These are phyloP conservation scores for Penicillium sp. DNA, from an alignment of 2,329 filamentous ascomycete species.

Conservation along the genomic window DNA sequence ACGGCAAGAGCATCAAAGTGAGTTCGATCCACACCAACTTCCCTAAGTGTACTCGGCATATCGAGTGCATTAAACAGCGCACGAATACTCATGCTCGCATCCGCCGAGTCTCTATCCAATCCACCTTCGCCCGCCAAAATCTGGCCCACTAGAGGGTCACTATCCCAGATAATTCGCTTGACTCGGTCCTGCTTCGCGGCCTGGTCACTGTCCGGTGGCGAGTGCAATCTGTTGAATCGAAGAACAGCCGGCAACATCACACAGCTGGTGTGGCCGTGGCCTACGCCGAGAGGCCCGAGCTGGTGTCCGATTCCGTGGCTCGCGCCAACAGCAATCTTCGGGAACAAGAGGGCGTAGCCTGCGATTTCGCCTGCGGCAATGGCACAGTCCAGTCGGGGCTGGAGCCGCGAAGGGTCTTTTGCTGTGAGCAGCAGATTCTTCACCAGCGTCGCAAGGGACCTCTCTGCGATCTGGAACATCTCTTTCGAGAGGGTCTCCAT, in stretches of 20 bases:
- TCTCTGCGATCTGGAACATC: neutral
- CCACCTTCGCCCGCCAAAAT: neutral
- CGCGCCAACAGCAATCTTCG: neutral
- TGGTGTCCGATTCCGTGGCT: slow-evolving; percentile 3
- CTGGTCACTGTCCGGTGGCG: neutral
- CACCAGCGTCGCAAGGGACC: neutral
- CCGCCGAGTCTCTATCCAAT: neutral
- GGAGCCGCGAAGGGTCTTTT: neutral
- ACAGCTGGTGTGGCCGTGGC: slow-evolving; percentile 6
- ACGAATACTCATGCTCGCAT: neutral
- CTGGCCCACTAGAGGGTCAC: neutral
- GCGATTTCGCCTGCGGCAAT: slow-evolving; percentile 3
- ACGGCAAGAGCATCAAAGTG: slow-evolving; percentile 2
- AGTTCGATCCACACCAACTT: neutral
- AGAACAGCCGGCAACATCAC: slow-evolving; percentile 2
- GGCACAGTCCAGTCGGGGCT: neutral
- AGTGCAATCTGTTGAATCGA: neutral
- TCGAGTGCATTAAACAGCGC: neutral
- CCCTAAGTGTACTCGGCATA: slow-evolving; percentile 1
- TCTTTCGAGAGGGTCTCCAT: neutral
- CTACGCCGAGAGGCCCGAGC: slow-evolving; percentile 3
- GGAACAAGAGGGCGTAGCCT: neutral
- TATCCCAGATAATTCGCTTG: neutral
- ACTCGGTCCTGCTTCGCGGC: neutral
- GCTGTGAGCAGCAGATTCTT: neutral